Percentiles rank a stretch among this genome's conserved stretches.
Evolutionary conservation across 768 basidiomycete species (phyloP).

Genomic region (Crassisporium funariophilum): DNA sequence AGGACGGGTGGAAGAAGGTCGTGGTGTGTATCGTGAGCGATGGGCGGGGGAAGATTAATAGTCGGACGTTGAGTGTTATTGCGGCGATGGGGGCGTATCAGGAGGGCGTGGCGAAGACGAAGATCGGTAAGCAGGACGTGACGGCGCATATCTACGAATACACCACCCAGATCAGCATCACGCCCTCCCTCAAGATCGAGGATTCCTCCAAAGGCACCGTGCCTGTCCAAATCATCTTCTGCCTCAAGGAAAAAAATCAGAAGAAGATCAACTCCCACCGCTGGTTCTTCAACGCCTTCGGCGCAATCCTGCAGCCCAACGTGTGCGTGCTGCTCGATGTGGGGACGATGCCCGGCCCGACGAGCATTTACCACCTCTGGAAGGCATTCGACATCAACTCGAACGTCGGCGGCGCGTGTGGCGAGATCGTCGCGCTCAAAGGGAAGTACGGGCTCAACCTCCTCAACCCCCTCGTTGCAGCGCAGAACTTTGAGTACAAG

Average conservation of each 20-base stretch:
- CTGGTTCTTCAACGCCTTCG: slow-evolving; percentile 95
- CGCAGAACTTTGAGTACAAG: slow-evolving; percentile 95
- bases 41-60: slow-evolving; percentile 83
- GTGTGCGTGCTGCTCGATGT: slow-evolving; percentile 94
- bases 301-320: slow-evolving; percentile 81
- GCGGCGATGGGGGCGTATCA: slow-evolving; percentile 96
- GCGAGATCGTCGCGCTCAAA: slow-evolving; percentile 93
- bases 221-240: slow-evolving; percentile 93
- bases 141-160: slow-evolving; percentile 92
- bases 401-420: slow-evolving; percentile 90
- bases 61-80: slow-evolving; percentile 80
- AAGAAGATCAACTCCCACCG: slow-evolving; percentile 96
- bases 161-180: slow-evolving; percentile 88
- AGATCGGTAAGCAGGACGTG: slow-evolving; percentile 82
- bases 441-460: slow-evolving; percentile 80
- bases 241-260: slow-evolving; percentile 89
- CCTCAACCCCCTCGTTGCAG: slow-evolving; percentile 81
- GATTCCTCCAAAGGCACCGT: slow-evolving; percentile 78
- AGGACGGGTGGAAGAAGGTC: slow-evolving; percentile 98
- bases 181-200: slow-evolving; percentile 79
- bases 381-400: slow-evolving; percentile 94
- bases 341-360: slow-evolving; percentile 78
- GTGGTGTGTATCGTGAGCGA: slow-evolving; percentile 92
- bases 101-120: slow-evolving; percentile 86
- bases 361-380: slow-evolving; percentile 90